Base-by-base conservation (phyloP, 2,329 filamentous ascomycete genomes). In the Zasmidium citrigriseum region DNA sequence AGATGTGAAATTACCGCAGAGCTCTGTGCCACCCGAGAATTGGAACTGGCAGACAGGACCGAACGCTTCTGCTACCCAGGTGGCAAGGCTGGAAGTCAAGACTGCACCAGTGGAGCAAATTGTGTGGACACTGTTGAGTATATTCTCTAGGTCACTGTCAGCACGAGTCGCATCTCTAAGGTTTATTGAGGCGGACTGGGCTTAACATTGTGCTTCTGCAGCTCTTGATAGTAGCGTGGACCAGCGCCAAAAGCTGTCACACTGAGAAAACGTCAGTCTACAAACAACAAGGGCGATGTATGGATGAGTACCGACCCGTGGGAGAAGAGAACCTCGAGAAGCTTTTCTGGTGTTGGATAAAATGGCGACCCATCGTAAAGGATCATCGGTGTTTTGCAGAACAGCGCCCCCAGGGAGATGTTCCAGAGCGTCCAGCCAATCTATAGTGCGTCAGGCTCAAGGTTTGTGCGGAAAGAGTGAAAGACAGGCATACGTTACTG, bases 351-450 rank as follows among this genome's bases (percentile, higher is more conserved):
- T 60, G 89, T 83, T 0, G 90, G 90, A 46, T 85, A 74, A 72
- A 93, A 90, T 0, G 90, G 90, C 5, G 86, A 90, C 2, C 90
- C 90, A 68, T 95, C 90, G 70, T 95, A 95, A 21, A 93, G 77
- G 3, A 95, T 73, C 2, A 82, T 78, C 4, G 83, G 80, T 0
- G 80, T 79, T 4, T 89, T 89, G 27, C 78, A 75, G 1, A 88
- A 66, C 2, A 93, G 76, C 4, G 80, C 78, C 20, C 79, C 78
- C 0, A 90, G 76, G 34, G 82, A 83, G 3, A 80, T 76, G 10
- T 91, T 77, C 70, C 92, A 93, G 89, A 95, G 93, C 73, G 95
- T 93, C 90, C 90, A 93, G 0, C 89, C 88, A 0, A 88, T 90
- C n/a, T n/a, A n/a, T n/a, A n/a, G n/a, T n/a, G n/a, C n/a, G n/a